Percentiles rank a stretch among this genome's conserved stretches.
Evolutionary conservation across 1,284 basidiomycete species (phyloP).

Genomic region (Athelia psychrophila): DNA sequence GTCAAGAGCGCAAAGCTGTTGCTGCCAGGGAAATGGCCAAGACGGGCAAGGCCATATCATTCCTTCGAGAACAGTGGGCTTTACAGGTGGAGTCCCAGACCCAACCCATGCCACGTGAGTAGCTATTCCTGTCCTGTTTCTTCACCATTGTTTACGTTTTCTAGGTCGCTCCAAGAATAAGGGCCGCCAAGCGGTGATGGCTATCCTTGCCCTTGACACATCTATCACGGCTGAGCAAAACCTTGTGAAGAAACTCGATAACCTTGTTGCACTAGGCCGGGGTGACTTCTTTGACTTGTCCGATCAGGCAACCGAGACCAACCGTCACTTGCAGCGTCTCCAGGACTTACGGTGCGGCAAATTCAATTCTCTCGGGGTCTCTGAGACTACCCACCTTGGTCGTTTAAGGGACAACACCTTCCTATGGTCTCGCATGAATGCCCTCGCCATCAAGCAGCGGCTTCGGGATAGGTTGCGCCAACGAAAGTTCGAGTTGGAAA

Average conservation of each 20-base stretch:
- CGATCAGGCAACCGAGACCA: no score
- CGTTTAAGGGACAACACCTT: conserved; percentile 8
- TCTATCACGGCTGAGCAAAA: not conserved
- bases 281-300: no score
- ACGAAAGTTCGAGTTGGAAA: conserved; percentile 22
- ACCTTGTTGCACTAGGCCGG: no score
- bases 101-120: conserved; percentile 12
- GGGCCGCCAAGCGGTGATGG: not conserved
- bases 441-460: conserved; percentile 16
- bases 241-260: no score
- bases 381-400: not conserved
- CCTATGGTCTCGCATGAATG: conserved; percentile 17
- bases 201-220: not conserved
- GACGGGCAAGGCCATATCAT: not conserved
- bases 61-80: conserved; percentile 13
- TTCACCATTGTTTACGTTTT: not conserved
- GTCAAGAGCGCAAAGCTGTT: conserved; percentile 1
- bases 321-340: no score
- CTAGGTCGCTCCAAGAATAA: not conserved
- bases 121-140: not conserved
- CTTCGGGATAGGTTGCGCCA: conserved; percentile 16
- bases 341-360: no score
- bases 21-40: conserved; percentile 4
- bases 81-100: conserved; percentile 14
- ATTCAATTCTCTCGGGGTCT: not conserved